These are phyloP conservation scores for Oxyria digyna DNA, from an alignment of 148 eudicot species.

Conservation along the genomic window DNA sequence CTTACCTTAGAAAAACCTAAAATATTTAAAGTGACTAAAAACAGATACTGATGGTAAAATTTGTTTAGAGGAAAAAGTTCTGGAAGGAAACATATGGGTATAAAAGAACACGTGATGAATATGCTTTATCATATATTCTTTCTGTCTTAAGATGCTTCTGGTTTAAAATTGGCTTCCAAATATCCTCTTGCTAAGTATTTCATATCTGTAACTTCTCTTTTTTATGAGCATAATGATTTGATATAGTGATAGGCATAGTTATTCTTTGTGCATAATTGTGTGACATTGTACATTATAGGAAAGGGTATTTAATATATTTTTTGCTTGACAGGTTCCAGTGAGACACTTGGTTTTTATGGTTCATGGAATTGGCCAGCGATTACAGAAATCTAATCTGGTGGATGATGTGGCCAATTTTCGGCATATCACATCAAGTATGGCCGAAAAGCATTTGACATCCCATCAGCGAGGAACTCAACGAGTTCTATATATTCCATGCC, in stretches of 20 bases:
- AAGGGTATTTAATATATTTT: not conserved
- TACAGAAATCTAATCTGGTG: constrained; percentile 85
- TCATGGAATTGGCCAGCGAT: constrained; percentile 98
- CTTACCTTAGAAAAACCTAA: not conserved
- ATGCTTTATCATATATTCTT: not conserved
- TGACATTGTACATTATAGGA: constrained; percentile 1
- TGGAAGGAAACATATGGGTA: not conserved
- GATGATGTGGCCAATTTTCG: constrained; percentile 86
- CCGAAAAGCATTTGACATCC: constrained; percentile 76
- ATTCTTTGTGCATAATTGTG: not conserved
- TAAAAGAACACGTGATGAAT: not conserved
- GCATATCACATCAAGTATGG: constrained; percentile 61
- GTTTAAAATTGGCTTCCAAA: not conserved
- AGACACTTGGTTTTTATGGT: constrained; percentile 96
- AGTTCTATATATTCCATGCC: constrained; percentile 92
- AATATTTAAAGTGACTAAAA: not conserved
- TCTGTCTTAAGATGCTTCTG: not conserved
- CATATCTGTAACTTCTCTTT: not conserved
- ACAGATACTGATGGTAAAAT: not conserved
- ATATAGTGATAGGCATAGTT: not conserved
- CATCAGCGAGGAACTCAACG: constrained; percentile 73
- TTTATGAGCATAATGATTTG: not conserved
- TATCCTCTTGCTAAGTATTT: not conserved
- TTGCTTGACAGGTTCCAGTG: constrained; percentile 67
- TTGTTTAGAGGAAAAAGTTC: not conserved